Percentiles rank a stretch among this genome's conserved stretches.
phyloP scores from a whole-genome alignment of 2,329 filamentous ascomycete genomes.

The Cladophialophora yegresii region DNA sequence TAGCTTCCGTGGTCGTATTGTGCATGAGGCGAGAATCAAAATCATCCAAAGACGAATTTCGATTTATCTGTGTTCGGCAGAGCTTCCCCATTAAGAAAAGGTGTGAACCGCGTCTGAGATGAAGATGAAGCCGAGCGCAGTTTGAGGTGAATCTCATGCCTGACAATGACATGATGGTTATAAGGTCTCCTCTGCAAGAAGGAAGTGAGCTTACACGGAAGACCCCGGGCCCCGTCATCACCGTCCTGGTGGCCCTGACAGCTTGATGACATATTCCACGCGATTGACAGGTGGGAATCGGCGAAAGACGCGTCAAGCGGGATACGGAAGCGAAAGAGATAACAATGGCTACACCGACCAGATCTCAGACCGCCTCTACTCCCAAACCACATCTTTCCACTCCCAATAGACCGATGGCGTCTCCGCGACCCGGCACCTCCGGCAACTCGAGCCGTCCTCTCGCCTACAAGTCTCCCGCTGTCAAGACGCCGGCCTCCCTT shows the following conservation, averaged over 20 bases:
- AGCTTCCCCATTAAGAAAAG: neutral
- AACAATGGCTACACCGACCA: constrained; percentile 50
- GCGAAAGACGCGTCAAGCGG: neutral
- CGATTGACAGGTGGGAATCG: neutral
- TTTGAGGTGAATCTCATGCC: neutral
- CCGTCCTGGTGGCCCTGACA: neutral
- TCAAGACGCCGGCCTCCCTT: constrained; percentile 47
- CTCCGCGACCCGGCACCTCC: constrained; percentile 47
- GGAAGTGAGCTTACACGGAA: constrained; percentile 2
- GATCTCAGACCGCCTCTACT: constrained; percentile 31
- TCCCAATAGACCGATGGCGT: constrained; percentile 49
- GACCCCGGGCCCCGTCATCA: neutral
- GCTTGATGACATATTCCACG: constrained; percentile 1
- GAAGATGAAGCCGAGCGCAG: neutral
- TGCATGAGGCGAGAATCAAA: neutral
- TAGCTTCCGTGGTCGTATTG: neutral
- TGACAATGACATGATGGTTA: neutral
- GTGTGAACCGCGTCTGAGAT: neutral
- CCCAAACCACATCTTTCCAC: constrained; percentile 47
- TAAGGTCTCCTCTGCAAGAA: neutral
- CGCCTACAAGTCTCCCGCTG: constrained; percentile 50
- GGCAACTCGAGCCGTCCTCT: constrained; percentile 44
- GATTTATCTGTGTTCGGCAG: neutral
- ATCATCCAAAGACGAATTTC: neutral
- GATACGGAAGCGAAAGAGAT: neutral